phyloP scores from a whole-genome alignment of 2,329 filamentous ascomycete genomes.

The Botrytis fabae region DNA sequence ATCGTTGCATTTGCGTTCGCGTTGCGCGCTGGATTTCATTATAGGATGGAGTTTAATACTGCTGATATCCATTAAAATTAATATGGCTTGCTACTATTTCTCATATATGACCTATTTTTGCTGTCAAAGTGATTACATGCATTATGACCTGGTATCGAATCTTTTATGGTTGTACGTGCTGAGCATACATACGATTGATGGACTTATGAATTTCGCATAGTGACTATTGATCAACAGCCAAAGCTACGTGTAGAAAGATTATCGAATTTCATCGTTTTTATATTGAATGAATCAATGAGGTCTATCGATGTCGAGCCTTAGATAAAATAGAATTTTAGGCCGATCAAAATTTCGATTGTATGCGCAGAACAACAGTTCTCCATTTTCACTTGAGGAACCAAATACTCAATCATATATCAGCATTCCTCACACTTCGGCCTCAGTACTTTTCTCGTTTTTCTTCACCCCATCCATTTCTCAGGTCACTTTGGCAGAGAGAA shows the following conservation, averaged over 20 bases:
- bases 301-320: accelerated
- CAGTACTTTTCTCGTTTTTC: no score
- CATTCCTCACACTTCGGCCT: no score
- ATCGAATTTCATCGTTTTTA: background rate
- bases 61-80: background rate
- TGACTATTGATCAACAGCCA: background rate
- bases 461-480: no score
- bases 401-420: no score
- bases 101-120: background rate
- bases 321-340: accelerated
- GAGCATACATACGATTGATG: background rate
- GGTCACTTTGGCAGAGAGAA: no score
- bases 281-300: background rate
- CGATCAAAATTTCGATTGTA: background rate
- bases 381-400: background rate
- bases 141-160: background rate
- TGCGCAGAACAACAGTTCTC: accelerated
- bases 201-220: background rate
- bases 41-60: background rate
- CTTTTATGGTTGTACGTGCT: no score
- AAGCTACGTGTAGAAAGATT: background rate
- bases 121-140: background rate
- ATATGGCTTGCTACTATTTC: background rate
- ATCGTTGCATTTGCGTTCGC: background rate
- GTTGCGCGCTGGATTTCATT: background rate